Conservation (phyloP, 805 yeast species). For the Ogataea salicorniae region DNA sequence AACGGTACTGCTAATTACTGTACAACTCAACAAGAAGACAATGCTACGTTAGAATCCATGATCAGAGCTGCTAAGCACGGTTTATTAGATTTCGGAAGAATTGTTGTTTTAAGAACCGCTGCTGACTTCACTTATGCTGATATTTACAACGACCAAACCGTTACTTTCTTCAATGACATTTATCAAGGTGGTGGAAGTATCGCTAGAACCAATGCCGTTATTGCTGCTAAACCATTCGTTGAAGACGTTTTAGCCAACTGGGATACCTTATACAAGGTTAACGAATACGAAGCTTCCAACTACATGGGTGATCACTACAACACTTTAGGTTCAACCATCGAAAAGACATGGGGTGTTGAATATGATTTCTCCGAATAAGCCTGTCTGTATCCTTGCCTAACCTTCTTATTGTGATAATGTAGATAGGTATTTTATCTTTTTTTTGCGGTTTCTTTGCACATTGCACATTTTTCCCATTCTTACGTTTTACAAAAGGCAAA, state of each 20-base stretch:
- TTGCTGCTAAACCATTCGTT: constrained; percentile 51
- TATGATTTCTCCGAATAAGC: too few relatives aligned
- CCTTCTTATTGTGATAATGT: too few relatives aligned
- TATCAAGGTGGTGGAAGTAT: constrained; percentile 48
- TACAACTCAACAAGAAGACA: constrained; percentile 63
- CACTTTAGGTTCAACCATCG: too few relatives aligned
- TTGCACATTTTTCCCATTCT: too few relatives aligned
- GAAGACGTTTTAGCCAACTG: constrained; percentile 49
- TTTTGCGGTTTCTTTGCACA: too few relatives aligned
- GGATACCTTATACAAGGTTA: constrained; percentile 30
- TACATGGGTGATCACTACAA: constrained; percentile 47
- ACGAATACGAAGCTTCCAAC: constrained; percentile 33
- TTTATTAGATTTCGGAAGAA: constrained; percentile 50
- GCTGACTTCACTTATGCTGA: constrained; percentile 51
- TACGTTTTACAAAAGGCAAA: too few relatives aligned
- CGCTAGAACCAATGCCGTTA: constrained; percentile 45
- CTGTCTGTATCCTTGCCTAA: too few relatives aligned
- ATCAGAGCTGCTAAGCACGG: constrained; percentile 50
- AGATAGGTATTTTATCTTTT: too few relatives aligned
- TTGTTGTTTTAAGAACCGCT: constrained; percentile 56
- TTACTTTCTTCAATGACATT: constrained; percentile 44
- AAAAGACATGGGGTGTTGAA: too few relatives aligned
- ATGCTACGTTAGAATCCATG: constrained; percentile 57
- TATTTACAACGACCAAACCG: constrained; percentile 33
- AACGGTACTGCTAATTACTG: constrained; percentile 58